phyloP scores from a whole-genome alignment of 2,329 filamentous ascomycete species.

The Alternaria panax region DNA sequence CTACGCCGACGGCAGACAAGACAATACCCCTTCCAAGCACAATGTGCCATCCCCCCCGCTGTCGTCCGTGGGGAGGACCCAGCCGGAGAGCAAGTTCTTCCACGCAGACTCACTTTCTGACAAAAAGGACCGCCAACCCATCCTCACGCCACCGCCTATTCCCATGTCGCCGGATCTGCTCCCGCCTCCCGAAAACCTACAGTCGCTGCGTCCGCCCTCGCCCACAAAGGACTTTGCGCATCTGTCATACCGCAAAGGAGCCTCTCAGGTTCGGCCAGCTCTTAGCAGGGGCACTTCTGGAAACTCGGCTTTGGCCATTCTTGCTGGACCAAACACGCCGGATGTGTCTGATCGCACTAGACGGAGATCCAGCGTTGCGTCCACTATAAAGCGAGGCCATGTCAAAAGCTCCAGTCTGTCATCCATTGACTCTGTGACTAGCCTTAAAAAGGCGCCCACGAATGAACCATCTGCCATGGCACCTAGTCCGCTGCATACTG shows the following conservation, averaged over 20 bases:
- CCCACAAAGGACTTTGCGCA: slow-evolving; percentile 58
- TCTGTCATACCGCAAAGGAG: slow-evolving; percentile 59
- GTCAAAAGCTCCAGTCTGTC: slow-evolving; percentile 54
- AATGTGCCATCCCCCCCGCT: slow-evolving; percentile 46
- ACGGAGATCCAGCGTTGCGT: slow-evolving; percentile 45
- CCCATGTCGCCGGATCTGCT: slow-evolving; percentile 37
- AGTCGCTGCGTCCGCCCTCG: slow-evolving; percentile 50
- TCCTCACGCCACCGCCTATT: slow-evolving; percentile 41
- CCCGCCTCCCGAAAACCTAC: slow-evolving; percentile 19
- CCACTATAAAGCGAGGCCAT: slow-evolving; percentile 41
- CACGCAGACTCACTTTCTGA: slow-evolving; percentile 67
- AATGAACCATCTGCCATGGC: slow-evolving; percentile 32
- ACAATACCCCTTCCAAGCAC: slow-evolving; percentile 35
- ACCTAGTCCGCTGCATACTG: slow-evolving; percentile 45
- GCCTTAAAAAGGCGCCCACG: slow-evolving; percentile 37
- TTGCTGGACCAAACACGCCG: slow-evolving; percentile 35
- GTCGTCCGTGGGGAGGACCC: slow-evolving; percentile 34
- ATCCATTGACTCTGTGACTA: slow-evolving; percentile 54
- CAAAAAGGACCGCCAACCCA: slow-evolving; percentile 47
- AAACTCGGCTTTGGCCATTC: slow-evolving; percentile 43
- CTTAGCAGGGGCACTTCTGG: slow-evolving; percentile 43
- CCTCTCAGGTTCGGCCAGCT: slow-evolving; percentile 55
- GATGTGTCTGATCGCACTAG: slow-evolving; percentile 35
- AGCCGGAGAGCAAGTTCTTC: slow-evolving; percentile 68
- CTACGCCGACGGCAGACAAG: slow-evolving; percentile 60